These are phyloP conservation scores for Opeltia flavorubescens DNA, from an alignment of 495 filamentous ascomycete species.

Conservation along the genomic window DNA sequence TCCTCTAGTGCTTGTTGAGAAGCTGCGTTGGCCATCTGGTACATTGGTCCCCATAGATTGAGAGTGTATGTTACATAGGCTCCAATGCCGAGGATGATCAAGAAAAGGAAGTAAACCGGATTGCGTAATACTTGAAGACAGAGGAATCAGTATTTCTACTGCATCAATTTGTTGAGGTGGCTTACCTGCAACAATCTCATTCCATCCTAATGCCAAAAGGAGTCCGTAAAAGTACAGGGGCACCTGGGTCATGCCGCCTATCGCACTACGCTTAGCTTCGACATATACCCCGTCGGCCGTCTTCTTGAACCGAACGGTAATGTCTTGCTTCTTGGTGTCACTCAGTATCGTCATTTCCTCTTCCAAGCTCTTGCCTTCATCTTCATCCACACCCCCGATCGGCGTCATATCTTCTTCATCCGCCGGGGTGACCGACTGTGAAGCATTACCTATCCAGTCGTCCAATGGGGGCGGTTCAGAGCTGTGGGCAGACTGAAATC, in stretches of 20 bases:
- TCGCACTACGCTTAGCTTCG: conserved; percentile 90
- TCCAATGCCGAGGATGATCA: conserved; percentile 58
- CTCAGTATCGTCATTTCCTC: conserved; percentile 91
- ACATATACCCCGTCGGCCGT: conserved; percentile 94
- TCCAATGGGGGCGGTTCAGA: conserved; percentile 64
- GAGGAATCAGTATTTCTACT: conserved; percentile 20
- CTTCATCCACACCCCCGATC: conserved; percentile 82
- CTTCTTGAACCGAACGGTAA: conserved; percentile 93
- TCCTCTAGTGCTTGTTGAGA: conserved; percentile 74
- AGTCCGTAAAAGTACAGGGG: conserved; percentile 89
- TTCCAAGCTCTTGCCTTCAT: conserved; percentile 81
- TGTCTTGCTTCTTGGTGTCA: conserved; percentile 75
- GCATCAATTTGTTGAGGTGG: not conserved
- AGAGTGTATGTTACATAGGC: conserved; percentile 84
- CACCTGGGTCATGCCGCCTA: conserved; percentile 88
- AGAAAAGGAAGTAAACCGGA: conserved; percentile 78
- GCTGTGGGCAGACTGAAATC: conserved; percentile 60
- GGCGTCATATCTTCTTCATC: conserved; percentile 81
- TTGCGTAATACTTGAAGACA: conserved; percentile 72
- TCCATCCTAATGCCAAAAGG: conserved; percentile 85
- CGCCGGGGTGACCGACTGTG: conserved; percentile 57
- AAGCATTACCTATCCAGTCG: conserved; percentile 67
- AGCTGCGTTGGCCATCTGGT: conserved; percentile 86
- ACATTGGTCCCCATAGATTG: conserved; percentile 89
- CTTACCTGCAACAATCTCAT: conserved; percentile 86